These are phyloP conservation scores for Cryptosporidium sp. DNA, from an alignment of 169 alveolate genomes.

Conservation along the genomic window DNA sequence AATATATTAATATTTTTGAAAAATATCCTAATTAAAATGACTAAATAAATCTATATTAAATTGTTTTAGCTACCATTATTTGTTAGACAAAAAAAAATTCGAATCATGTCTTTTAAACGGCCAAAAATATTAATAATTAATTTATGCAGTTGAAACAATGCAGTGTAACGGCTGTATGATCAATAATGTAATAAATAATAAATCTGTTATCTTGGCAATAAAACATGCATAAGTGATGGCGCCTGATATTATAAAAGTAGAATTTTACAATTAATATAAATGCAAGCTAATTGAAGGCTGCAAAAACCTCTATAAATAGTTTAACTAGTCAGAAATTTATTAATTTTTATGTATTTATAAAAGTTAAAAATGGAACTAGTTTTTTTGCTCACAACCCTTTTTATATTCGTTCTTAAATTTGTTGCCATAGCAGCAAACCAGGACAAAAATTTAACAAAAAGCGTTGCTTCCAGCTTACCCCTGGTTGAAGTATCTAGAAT, in stretches of 20 bases:
- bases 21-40: neutral
- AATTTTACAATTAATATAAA: neutral
- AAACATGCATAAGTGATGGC: slow-evolving; percentile 61
- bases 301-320: neutral
- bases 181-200: neutral
- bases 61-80: neutral
- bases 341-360: neutral
- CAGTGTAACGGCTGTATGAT: neutral
- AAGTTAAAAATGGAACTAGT: neutral
- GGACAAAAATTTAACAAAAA: slow-evolving; percentile 18
- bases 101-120: neutral
- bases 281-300: neutral
- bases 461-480: slow-evolving; percentile 1
- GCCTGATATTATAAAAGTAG: slow-evolving; percentile 55
- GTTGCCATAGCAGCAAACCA: neutral
- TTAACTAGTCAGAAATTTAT: neutral
- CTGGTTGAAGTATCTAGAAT: slow-evolving; percentile 38
- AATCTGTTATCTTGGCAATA: slow-evolving; percentile 2
- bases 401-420: neutral
- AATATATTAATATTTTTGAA: neutral
- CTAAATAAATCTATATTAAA: neutral
- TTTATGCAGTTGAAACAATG: neutral
- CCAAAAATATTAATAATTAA: neutral
- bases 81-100: neutral
- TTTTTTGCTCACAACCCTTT: neutral